Evolutionary conservation across 345 rosid species (phyloP).

Genomic region (Hibiscus tridactylites): DNA sequence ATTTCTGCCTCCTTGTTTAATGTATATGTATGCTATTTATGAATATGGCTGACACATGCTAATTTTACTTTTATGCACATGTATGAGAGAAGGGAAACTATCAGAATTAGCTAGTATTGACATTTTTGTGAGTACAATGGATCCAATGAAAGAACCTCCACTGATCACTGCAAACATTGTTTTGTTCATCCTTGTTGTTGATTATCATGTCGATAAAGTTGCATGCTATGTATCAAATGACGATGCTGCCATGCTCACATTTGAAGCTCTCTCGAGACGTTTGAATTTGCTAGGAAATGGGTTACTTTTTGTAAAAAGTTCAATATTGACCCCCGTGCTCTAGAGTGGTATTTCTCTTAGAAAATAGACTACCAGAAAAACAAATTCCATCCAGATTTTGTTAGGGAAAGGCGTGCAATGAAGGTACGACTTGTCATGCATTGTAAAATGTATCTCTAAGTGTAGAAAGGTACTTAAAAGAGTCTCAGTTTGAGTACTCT

Average conservation of each 20-base stretch:
- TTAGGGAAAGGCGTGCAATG: conserved; percentile 92
- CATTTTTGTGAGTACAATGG: conserved; percentile 91
- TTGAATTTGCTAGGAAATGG: conserved; percentile 76
- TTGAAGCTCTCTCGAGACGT: conserved; percentile 85
- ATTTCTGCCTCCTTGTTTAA: not conserved
- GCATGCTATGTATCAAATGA: conserved; percentile 92
- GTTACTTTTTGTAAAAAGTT: conserved; percentile 77
- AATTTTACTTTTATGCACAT: conserved; percentile 21
- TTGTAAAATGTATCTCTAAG: too few species aligned
- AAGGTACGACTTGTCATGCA: conserved; percentile 39
- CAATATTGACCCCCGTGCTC: conserved; percentile 65
- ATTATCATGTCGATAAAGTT: conserved; percentile 83
- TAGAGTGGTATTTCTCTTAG: conserved; percentile 57
- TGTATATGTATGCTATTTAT: not conserved
- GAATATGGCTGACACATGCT: not conserved
- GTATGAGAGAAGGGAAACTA: conserved; percentile 88
- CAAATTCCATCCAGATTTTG: conserved; percentile 90
- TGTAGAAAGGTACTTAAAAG: too few species aligned
- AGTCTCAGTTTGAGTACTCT: too few species aligned
- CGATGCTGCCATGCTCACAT: conserved; percentile 94
- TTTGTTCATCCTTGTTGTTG: conserved; percentile 86
- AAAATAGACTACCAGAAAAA: conserved; percentile 89
- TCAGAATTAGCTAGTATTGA: conserved; percentile 72
- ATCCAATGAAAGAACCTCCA: conserved; percentile 98
- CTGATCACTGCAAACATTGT: conserved; percentile 84